Evolutionary conservation across 2,329 filamentous ascomycete genomes (phyloP), one percentile per base, ranked within the genome.

Genomic region (Trichophyton rubrum): DNA sequence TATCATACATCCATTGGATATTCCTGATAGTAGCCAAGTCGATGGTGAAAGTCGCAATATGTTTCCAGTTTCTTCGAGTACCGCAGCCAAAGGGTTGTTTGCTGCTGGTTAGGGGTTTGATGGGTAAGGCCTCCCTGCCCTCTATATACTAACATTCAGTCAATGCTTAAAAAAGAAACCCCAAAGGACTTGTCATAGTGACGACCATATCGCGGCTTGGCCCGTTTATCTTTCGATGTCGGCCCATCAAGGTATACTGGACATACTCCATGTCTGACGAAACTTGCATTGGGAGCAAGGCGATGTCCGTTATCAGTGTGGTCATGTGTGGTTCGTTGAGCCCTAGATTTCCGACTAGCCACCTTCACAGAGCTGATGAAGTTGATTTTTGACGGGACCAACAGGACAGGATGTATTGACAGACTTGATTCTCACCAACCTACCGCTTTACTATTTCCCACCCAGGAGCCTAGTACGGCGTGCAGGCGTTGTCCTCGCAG

Each of bases 221-320:
- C n/a, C 79, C 78, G 2, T 66, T 80, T 47, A 72, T 80, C 15
- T 78, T 80, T 64, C 72, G 77, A 59, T 81, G 79, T 62, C 59
- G 73, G 20, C 78, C 78, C 0, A 69, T 80, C 4, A 58, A 66
- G 11, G 77, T 78, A 7, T 70, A 71, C 0, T 81, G 79, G 79
- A 70, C 79, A 45, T 59, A 24, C 11, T 27, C 27, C 3, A 74
- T 75, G 63, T 24, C 22, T 6, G 15, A n/a, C 24, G 17, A 24
- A n/a, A 8, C n/a, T 6, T 51, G 53, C 22, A 40, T 58, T 17
- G 30, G 41, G 15, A 41, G 47, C 27, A 40, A 15, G 22, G 58
- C 30, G 6, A 41, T 60, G 58, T 38, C 40, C 20, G 20, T 22
- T 17, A 53, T 53, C 20, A 60, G 58, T 7, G 40, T 53, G 17